Conservation (phyloP, 2,329 filamentous ascomycete species). For the Ophiocordyceps sinensis region DNA sequence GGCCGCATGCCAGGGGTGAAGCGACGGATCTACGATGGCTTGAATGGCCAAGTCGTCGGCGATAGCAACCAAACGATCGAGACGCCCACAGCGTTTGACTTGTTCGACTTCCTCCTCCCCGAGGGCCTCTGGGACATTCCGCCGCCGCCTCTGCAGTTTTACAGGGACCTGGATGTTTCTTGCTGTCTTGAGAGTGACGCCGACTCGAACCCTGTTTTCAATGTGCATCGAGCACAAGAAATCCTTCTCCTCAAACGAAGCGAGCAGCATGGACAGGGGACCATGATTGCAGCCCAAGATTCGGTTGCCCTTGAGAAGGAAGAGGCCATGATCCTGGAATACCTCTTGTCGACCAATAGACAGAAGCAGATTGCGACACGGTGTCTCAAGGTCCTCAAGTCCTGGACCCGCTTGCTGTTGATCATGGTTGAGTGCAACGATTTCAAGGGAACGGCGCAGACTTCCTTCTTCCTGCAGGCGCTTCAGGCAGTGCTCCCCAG, state of each 20-base stretch:
- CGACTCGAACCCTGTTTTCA: constrained; percentile 45
- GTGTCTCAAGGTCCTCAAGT: constrained; percentile 54
- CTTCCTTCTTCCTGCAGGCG: constrained; percentile 70
- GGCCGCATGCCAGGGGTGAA: constrained; percentile 57
- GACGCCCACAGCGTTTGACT: constrained; percentile 71
- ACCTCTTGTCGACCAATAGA: constrained; percentile 49
- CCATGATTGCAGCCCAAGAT: constrained; percentile 35
- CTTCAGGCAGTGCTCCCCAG: constrained; percentile 81
- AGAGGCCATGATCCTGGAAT: constrained; percentile 43
- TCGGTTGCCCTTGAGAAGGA: constrained; percentile 38
- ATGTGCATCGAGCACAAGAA: constrained; percentile 57
- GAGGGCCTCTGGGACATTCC: constrained; percentile 35
- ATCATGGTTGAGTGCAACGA: constrained; percentile 74
- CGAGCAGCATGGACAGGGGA: constrained; percentile 37
- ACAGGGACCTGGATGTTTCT: constrained; percentile 52
- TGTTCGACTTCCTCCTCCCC: constrained; percentile 71
- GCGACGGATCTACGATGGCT: constrained; percentile 50
- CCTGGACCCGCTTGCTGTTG: constrained; percentile 75
- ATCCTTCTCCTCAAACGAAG: constrained; percentile 56
- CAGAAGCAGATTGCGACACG: constrained; percentile 40
- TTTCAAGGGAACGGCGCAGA: constrained; percentile 56
- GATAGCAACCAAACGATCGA: constrained; percentile 50
- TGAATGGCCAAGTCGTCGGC: constrained; percentile 62
- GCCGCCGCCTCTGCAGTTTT: constrained; percentile 41
- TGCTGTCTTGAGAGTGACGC: constrained; percentile 47